Base-by-base conservation (phyloP, 164 flowering plant species). In the Berberis thunbergii region DNA sequence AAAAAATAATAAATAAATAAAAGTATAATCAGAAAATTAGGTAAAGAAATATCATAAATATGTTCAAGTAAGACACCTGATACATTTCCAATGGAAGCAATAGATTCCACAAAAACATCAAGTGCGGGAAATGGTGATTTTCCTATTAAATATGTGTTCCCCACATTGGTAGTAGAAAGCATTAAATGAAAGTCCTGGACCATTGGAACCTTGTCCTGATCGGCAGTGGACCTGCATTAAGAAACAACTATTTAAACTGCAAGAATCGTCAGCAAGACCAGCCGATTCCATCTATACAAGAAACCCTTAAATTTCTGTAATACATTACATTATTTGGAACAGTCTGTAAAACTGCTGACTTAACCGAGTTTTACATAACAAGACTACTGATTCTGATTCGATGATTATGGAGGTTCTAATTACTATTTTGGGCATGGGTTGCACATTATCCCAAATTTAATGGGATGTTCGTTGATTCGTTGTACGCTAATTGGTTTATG, bases 121-220 rank as follows among this genome's bases (percentile, higher is more conserved):
- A 94, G 50, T 52, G 73, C 74, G 60, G 97, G 95, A 71, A 90
- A 88, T 45, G 93, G 97, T 41, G 98, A 88, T 71, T 81, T 87
- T 58, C 89, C 92, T 72, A 76, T 68, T 10, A 78, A 65, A 70
- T 73, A 84, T 41, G 88, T 67, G 9, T 70, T 64, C 60, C 91
- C 73, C 61, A 70, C 26, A 72, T 83, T 83, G 57, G 55, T 75
- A 48, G 60, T 57, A 68, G 72, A 76, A n/a, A 68, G 73, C 50
- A 67, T 63, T 76, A 12, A 58, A 44, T 58, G 68, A 45, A 44
- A 73, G 54, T 62, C 68, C 77, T 57, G 76, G 42, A 54, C 54
- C 52, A 72, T 59, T 49, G 49, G 55, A 52, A 70, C 57, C 62
- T 50, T 66, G 61, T 64, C 62, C 64, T 52, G 9, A 64, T 58